A percentile compares a stretch with the other conserved stretches of the same genome.
These are phyloP conservation scores for Apiotrichum veenhuisii DNA, from an alignment of 1,284 basidiomycete species.

Conservation along the genomic window DNA sequence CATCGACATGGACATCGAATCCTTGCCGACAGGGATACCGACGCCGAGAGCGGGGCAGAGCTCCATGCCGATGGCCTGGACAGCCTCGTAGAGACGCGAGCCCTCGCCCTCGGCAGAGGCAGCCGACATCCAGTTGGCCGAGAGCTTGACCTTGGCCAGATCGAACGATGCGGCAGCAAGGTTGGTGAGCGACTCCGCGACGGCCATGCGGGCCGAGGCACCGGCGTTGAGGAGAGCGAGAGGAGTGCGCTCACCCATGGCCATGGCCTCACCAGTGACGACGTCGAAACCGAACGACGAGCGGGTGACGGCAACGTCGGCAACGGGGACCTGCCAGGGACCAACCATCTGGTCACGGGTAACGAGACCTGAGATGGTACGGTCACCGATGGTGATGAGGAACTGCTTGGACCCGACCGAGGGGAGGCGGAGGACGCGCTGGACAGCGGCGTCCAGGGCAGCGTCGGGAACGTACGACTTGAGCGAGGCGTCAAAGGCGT, in stretches of 20 bases:
- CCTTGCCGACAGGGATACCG: conserved; percentile 96
- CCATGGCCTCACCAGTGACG: conserved; percentile 88
- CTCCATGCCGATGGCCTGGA: conserved; percentile 86
- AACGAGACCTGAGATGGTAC: conserved; percentile 89
- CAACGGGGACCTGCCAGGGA: conserved; percentile 96
- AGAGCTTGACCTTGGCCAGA: conserved; percentile 78
- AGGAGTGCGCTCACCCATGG: conserved; percentile 94
- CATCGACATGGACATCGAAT: conserved; percentile 99
- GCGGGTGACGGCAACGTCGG: conserved; percentile 94
- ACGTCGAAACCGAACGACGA: conserved; percentile 90
- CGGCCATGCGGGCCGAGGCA: conserved; percentile 91
- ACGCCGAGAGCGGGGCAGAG: conserved; percentile 92
- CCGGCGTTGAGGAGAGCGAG: conserved; percentile 80
- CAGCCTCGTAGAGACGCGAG: conserved; percentile 84
- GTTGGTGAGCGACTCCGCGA: conserved; percentile 92
- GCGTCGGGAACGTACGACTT: conserved; percentile 58
- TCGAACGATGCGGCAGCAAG: conserved; percentile 75
- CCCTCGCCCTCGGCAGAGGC: conserved; percentile 89
- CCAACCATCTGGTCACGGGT: conserved; percentile 98
- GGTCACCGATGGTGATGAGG: conserved; percentile 97
- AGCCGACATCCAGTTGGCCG: conserved; percentile 99
- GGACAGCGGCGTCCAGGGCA: conserved; percentile 59
- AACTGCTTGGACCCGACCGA: conserved; percentile 94
- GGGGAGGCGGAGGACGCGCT: conserved; percentile 83
- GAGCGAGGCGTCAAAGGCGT: conserved; percentile 70